Conservation (phyloP, 768 basidiomycete genomes). For the Mycena galopus region DNA sequence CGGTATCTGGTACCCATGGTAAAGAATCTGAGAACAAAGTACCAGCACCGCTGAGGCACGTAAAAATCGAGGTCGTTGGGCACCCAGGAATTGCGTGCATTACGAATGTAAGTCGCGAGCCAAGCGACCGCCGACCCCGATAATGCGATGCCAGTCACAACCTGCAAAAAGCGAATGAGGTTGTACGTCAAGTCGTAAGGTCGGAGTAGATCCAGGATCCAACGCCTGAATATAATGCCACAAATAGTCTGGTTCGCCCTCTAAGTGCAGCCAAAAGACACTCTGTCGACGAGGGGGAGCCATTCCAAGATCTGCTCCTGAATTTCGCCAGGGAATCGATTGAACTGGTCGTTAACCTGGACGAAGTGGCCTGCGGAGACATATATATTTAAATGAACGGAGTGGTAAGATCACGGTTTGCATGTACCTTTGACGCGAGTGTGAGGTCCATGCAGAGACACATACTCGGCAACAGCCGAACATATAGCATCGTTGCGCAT, state of each 20-base stretch:
- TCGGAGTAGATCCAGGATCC: neutral
- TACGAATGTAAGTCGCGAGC: neutral
- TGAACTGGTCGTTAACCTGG: no score
- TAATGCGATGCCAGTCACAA: neutral
- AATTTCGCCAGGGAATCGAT: no score
- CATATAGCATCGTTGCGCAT: neutral
- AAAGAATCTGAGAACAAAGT: neutral
- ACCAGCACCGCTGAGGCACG: neutral
- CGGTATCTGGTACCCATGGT: neutral
- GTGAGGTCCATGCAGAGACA: neutral
- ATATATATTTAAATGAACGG: no score
- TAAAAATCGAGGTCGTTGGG: neutral
- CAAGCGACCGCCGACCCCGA: neutral
- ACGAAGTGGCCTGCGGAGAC: no score
- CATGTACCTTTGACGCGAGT: neutral
- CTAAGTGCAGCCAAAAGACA: no score
- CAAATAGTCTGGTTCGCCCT: neutral
- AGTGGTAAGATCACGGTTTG: no score
- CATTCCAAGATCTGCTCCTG: no score
- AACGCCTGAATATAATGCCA: neutral
- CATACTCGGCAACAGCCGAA: neutral
- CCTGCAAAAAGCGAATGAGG: neutral
- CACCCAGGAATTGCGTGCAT: neutral
- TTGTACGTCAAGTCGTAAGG: neutral
- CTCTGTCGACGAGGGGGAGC: no score